These are phyloP conservation scores for Trypanosoma rangeli DNA, from an alignment of 208 protist genomes.

Conservation along the genomic window DNA sequence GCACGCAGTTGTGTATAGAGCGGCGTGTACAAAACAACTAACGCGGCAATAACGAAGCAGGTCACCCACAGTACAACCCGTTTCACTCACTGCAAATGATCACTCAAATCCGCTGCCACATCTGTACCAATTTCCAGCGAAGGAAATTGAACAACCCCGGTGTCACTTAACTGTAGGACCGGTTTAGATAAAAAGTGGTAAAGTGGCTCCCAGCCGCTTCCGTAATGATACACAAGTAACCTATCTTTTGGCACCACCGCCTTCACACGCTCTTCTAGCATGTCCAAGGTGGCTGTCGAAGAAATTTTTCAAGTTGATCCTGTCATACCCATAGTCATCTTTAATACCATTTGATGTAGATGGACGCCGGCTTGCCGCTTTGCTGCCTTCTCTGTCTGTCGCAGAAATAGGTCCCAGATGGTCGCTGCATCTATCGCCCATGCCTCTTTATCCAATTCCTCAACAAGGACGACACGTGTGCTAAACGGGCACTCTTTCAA, in stretches of 20 bases:
- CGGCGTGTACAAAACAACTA: conserved; percentile 45
- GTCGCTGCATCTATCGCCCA: conserved; percentile 68
- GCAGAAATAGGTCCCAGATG: conserved; percentile 43
- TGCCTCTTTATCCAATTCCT: conserved; percentile 73
- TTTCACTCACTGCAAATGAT: conserved; percentile 36
- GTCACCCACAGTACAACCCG: conserved; percentile 33
- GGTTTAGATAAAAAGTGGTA: conserved; percentile 64
- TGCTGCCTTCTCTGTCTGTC: conserved; percentile 37
- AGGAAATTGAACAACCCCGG: conserved; percentile 56
- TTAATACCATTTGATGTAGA: conserved; percentile 54
- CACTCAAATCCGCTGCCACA: conserved; percentile 39
- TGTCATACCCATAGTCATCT: conserved; percentile 49
- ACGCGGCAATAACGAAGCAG: conserved; percentile 31
- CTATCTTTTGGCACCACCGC: conserved; percentile 70
- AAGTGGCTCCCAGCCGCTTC: conserved; percentile 78
- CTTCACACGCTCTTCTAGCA: conserved; percentile 77
- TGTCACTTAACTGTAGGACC: conserved; percentile 26
- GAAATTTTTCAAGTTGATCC: conserved; percentile 27
- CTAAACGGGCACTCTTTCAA: conserved; percentile 67
- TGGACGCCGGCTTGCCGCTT: conserved; percentile 21
- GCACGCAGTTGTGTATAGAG: conserved; percentile 32
- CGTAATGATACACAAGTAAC: conserved; percentile 70
- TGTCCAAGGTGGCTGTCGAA: conserved; percentile 50
- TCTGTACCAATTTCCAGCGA: conserved; percentile 36
- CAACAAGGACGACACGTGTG: conserved; percentile 78